A percentile compares a stretch with the other conserved stretches of the same genome.
Evolutionary conservation across 1,284 basidiomycete species (phyloP).

Genomic region (Volvariella surrecta): DNA sequence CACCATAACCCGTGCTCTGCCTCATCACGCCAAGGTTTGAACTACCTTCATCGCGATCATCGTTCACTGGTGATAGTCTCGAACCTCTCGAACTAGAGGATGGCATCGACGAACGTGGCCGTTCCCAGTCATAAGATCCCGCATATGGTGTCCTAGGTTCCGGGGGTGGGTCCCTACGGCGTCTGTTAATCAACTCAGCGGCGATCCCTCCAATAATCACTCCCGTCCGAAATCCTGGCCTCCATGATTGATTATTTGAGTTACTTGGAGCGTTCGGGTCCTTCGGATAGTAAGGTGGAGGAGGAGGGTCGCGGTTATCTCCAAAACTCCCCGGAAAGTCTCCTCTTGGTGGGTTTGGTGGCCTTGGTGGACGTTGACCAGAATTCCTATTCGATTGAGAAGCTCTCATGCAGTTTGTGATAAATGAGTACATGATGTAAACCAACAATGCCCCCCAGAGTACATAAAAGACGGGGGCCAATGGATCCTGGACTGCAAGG

Average conservation of each 20-base stretch:
- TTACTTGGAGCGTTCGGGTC: conserved; percentile 28
- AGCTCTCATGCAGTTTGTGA: conserved; percentile 36
- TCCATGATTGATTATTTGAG: conserved; percentile 28
- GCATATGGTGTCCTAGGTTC: conserved; percentile 16
- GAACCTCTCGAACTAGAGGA: conserved; percentile 17
- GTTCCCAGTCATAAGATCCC: conserved; percentile 45
- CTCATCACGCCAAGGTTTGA: conserved; percentile 59
- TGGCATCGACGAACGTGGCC: conserved; percentile 20
- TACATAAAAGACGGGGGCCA: conserved; percentile 41
- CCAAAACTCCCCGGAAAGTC: conserved; percentile 42
- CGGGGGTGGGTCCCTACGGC: conserved; percentile 17
- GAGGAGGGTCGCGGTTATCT: conserved; percentile 35
- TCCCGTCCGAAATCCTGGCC: conserved; percentile 79
- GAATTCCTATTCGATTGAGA: conserved; percentile 19
- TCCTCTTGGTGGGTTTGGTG: conserved; percentile 24
- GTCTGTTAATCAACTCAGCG: conserved; percentile 41
- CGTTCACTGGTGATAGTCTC: conserved; percentile 12
- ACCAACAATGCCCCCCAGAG: conserved; percentile 47
- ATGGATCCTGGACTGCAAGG: conserved; percentile 28
- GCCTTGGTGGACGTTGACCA: conserved; percentile 17
- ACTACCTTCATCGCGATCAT: conserved; percentile 62
- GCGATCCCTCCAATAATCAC: conserved; percentile 61
- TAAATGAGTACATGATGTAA: conserved; percentile 47
- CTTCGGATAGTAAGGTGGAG: conserved; percentile 60
- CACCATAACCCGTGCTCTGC: conserved; percentile 61